Percentiles rank a stretch among this genome's conserved stretches.
These are phyloP conservation scores for Metschnikowia noctiluminum DNA, from an alignment of 805 yeast species.

Conservation along the genomic window DNA sequence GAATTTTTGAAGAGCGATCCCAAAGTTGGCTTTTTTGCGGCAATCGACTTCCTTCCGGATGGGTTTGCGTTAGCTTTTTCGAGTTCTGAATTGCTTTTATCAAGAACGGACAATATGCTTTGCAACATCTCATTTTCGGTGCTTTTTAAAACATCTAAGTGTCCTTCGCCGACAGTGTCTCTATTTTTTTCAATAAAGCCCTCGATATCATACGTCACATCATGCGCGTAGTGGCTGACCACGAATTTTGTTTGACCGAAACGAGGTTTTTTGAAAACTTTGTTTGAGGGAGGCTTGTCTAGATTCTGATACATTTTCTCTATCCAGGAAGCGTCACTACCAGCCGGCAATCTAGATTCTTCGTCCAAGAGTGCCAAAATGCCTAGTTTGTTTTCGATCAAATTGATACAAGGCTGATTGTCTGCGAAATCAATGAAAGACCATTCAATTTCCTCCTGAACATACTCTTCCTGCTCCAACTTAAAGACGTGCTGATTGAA, in stretches of 20 bases:
- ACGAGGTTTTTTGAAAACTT: slow-evolving; percentile 87
- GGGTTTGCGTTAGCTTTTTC: slow-evolving; percentile 37
- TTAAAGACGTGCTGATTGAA: slow-evolving; percentile 97
- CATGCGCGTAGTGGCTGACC: slow-evolving; percentile 91
- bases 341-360: slow-evolving; percentile 92
- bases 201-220: slow-evolving; percentile 85
- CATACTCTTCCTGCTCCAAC: slow-evolving; percentile 92
- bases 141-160: slow-evolving; percentile 74
- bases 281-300: slow-evolving; percentile 70
- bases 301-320: slow-evolving; percentile 85
- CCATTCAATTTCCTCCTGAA: slow-evolving; percentile 92
- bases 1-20: slow-evolving; percentile 94
- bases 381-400: slow-evolving; percentile 88
- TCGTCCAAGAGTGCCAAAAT: slow-evolving; percentile 86
- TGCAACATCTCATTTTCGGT: slow-evolving; percentile 64
- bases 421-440: slow-evolving; percentile 93
- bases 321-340: slow-evolving; percentile 88
- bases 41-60: slow-evolving; percentile 36
- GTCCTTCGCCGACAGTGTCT: slow-evolving; percentile 96
- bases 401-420: slow-evolving; percentile 92
- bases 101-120: slow-evolving; percentile 63
- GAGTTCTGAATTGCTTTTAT: slow-evolving; percentile 51
- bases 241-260: slow-evolving; percentile 90
- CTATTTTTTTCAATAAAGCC: slow-evolving; percentile 96
- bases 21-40: slow-evolving; percentile 80